These are phyloP conservation scores for Glycine tomentella DNA, from an alignment of 306 rosid species.

Conservation along the genomic window DNA sequence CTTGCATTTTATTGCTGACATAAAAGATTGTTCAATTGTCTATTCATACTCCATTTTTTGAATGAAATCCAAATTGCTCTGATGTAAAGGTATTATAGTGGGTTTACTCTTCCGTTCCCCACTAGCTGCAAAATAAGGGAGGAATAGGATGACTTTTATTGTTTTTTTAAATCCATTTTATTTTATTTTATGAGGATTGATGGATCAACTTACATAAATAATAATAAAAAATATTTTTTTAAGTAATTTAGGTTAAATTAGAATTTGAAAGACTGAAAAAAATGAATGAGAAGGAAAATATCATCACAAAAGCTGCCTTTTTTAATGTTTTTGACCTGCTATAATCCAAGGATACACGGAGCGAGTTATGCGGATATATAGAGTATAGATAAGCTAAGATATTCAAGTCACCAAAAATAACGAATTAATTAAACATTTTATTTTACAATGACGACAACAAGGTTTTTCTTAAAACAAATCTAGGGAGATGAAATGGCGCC, in stretches of 20 bases:
- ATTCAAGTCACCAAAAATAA: not conserved
- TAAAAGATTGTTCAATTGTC: not conserved
- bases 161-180: not conserved
- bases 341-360: not conserved
- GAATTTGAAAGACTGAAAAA: not conserved
- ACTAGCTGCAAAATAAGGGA: not conserved
- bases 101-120: conserved; percentile 3
- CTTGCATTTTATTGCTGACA: not conserved
- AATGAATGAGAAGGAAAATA: not conserved
- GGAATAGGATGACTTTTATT: not conserved
- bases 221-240: not conserved
- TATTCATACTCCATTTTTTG: conserved; percentile 18
- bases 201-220: not conserved
- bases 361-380: not conserved
- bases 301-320: not conserved
- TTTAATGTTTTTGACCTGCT: not conserved
- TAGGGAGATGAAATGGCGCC: too few species aligned
- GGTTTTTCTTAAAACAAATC: too few species aligned
- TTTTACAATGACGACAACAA: too few species aligned
- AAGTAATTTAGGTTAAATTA: not conserved
- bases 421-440: too few species aligned
- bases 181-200: not conserved
- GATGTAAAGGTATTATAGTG: not conserved
- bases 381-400: too few species aligned
- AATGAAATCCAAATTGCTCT: not conserved